Base-by-base conservation (phyloP, 768 basidiomycete species). In the Mycena belliarum region DNA sequence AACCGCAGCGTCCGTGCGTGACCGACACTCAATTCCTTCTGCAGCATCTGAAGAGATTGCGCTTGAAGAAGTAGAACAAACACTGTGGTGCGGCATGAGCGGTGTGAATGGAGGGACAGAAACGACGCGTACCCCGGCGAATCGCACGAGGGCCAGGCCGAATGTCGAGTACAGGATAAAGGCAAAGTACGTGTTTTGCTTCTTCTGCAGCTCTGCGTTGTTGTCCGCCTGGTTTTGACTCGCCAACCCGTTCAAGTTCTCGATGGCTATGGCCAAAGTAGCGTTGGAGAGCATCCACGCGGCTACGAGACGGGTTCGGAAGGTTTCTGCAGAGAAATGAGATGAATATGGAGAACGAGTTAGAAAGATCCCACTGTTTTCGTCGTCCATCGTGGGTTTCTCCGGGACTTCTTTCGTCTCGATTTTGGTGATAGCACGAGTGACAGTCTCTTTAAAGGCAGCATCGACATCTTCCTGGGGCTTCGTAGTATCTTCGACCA, bases 381-480 rank as follows among this genome's bases (percentile, higher is more conserved):
- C 78, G 65, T 91, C 89, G 67, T 91, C 89, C 79, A 84, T 75
- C 2, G 84, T 89, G 3, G 89, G 89, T 71, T 84, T 85, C 72
- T 88, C 86, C 14, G 73, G 52, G 8, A 60, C 80, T 28, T 86
- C 82, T 59, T 79, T 78, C 43, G 73, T 74, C 37, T 81, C 76
- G 45, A 86, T 63, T 70, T 88, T 86, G 46, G 84, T 86, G 52
- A 91, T 78, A 0, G 89, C 90, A 38, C 90, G 85, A 1, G 82
- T 85, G 6, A 91, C 90, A 0, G 91, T 91, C 65, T 89, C 87
- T 73, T 90, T 89, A 79, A 93, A 94, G 20, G 84, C 80, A 4
- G 82, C 82, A 60, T 94, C 92, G 53, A 94, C 82, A 66, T 93
- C 91, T 63, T 89, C 88, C 68, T 88, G 88, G 26, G 81, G 80